A percentile compares a stretch with the other conserved stretches of the same genome.
phyloP scores from a whole-genome alignment of 2,329 filamentous ascomycete genomes.

The Penicillium sclerotiorum region DNA sequence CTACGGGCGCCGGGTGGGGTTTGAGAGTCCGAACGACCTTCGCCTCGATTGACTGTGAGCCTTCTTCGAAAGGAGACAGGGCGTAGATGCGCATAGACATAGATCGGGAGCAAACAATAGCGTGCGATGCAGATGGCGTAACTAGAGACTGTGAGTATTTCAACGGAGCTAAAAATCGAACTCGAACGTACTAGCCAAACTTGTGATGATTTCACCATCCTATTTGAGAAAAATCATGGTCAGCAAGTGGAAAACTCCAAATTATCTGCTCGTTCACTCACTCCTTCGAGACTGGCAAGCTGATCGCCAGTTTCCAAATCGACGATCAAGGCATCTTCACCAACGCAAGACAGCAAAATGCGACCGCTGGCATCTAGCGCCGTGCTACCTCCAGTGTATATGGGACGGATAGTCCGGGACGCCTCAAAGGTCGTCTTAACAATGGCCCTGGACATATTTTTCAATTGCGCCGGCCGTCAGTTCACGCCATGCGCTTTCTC shows the following conservation, averaged over 20 bases:
- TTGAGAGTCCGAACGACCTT: conserved; percentile 79
- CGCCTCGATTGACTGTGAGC: conserved; percentile 62
- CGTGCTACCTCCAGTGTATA: conserved; percentile 89
- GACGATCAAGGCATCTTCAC: conserved; percentile 87
- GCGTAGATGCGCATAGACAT: conserved; percentile 91
- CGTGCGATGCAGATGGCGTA: conserved; percentile 82
- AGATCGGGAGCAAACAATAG: conserved; percentile 92
- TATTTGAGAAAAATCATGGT: conserved; percentile 38
- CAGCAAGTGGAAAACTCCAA: no score
- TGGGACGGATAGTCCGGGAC: conserved; percentile 80
- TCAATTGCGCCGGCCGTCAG: conserved; percentile 6
- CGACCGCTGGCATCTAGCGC: conserved; percentile 78
- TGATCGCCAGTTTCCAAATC: conserved; percentile 81
- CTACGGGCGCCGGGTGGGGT: conserved; percentile 85
- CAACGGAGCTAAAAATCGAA: not conserved
- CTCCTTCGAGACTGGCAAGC: conserved; percentile 83
- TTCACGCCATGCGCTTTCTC: conserved; percentile 21
- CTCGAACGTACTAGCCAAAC: conserved; percentile 43
- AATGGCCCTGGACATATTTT: conserved; percentile 54
- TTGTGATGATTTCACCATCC: conserved; percentile 64
- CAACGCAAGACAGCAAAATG: conserved; percentile 84
- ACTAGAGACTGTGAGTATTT: conserved; percentile 54
- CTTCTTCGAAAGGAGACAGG: conserved; percentile 61
- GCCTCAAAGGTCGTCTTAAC: conserved; percentile 88
- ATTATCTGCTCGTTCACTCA: no score